phyloP scores from a whole-genome alignment of 2,329 filamentous ascomycete species.

The Aspergillus pseudotamarii region DNA sequence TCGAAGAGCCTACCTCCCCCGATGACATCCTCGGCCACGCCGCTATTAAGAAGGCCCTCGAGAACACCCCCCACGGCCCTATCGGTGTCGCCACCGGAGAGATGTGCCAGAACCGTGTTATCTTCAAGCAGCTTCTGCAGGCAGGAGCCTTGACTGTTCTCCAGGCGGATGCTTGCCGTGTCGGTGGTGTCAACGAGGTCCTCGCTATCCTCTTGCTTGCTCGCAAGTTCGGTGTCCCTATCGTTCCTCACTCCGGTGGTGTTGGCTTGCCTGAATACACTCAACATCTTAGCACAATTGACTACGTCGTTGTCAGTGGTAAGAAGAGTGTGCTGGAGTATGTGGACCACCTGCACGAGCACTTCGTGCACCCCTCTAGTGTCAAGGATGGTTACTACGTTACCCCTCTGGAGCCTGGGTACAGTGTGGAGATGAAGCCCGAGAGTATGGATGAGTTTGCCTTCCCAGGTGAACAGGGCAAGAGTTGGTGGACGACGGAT shows the following conservation, averaged over 20 bases:
- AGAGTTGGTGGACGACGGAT: constrained; percentile 83
- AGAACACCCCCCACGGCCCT: constrained; percentile 53
- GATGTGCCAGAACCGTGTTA: constrained; percentile 93
- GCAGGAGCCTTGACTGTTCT: constrained; percentile 81
- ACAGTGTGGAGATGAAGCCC: constrained; percentile 91
- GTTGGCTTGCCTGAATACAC: constrained; percentile 93
- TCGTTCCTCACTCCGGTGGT: constrained; percentile 86
- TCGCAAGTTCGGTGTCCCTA: constrained; percentile 67
- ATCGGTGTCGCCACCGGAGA: constrained; percentile 90
- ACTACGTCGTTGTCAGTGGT: constrained; percentile 84
- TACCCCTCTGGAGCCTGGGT: constrained; percentile 79
- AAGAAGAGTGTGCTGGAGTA: constrained; percentile 85
- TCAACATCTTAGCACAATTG: constrained; percentile 87
- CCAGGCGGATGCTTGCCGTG: constrained; percentile 86
- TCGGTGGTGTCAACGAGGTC: constrained; percentile 90
- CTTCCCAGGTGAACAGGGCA: constrained; percentile 75
- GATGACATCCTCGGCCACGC: constrained; percentile 90
- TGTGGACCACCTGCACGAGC: constrained; percentile 91
- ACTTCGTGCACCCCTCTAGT: constrained; percentile 79
- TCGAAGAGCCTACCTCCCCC: constrained; percentile 89
- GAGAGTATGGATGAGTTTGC: constrained; percentile 80
- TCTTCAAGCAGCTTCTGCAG: constrained; percentile 89
- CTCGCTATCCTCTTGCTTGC: constrained; percentile 88
- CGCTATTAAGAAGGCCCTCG: constrained; percentile 77
- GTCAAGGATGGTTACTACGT: constrained; percentile 87